Percentiles rank a stretch among this genome's conserved stretches.
phyloP scores from a whole-genome alignment of 306 rosid species.

The Clitoria ternatea region DNA sequence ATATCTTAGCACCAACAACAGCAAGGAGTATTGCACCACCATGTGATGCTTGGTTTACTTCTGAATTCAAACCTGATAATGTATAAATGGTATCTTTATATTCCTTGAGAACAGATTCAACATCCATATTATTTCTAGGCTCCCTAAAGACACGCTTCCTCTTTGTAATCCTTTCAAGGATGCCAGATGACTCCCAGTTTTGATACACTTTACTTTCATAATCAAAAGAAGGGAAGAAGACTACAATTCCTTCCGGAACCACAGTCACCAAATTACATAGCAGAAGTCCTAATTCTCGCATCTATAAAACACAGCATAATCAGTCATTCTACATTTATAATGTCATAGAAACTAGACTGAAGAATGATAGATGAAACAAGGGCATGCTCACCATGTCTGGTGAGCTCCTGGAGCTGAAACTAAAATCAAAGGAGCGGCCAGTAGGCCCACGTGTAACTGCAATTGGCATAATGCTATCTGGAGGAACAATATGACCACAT shows the following conservation, averaged over 20 bases:
- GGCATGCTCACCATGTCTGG: constrained; percentile 47
- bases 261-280: constrained; percentile 74
- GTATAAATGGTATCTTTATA: constrained; percentile 61
- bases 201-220: constrained; percentile 72
- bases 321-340: not conserved
- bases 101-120: constrained; percentile 78
- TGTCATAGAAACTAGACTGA: constrained; percentile 4
- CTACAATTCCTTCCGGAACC: constrained; percentile 88
- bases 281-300: constrained; percentile 77
- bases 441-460: constrained; percentile 86
- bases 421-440: constrained; percentile 78
- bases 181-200: constrained; percentile 78
- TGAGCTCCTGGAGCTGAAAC: constrained; percentile 74
- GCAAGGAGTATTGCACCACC: constrained; percentile 80
- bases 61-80: constrained; percentile 36
- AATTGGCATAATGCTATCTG: constrained; percentile 80
- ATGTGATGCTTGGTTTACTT: constrained; percentile 42
- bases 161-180: constrained; percentile 73
- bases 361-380: constrained; percentile 1
- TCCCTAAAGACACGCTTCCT: constrained; percentile 82
- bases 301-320: constrained; percentile 46
- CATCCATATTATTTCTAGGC: constrained; percentile 76
- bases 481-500: constrained; percentile 82
- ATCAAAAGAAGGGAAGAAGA: constrained; percentile 94
- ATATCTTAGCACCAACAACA: constrained; percentile 91